A percentile compares a stretch with the other conserved stretches of the same genome.
Conservation (phyloP, 768 basidiomycete genomes). For the Symmetrospora coprosmae region DNA sequence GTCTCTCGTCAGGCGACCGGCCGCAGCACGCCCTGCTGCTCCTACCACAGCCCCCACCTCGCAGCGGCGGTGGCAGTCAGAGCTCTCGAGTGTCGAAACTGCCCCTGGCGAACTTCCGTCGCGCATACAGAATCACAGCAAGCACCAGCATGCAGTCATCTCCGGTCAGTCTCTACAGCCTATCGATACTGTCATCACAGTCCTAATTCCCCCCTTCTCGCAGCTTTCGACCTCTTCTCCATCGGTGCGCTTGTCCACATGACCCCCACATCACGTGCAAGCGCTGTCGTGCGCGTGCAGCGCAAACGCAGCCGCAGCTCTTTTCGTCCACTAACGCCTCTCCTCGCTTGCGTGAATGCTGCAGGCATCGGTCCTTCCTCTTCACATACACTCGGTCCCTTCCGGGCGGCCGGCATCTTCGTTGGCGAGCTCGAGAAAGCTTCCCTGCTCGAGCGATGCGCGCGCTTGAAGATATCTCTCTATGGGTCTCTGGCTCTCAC, state of each 20-base stretch:
- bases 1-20: no score
- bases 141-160: slow-evolving; percentile 41
- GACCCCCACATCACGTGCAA: no score
- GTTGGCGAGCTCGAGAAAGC: slow-evolving; percentile 58
- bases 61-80: no score
- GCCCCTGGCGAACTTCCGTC: no score
- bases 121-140: slow-evolving; percentile 16
- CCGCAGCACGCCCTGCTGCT: no score
- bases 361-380: slow-evolving; percentile 44
- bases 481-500: slow-evolving; percentile 51
- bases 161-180: slow-evolving; percentile 8
- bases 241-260: slow-evolving; percentile 40
- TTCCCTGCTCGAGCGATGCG: slow-evolving; percentile 53
- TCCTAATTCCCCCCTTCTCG: slow-evolving; percentile 46
- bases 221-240: slow-evolving; percentile 81
- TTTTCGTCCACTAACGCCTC: no score
- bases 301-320: no score
- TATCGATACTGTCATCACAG: background rate
- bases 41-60: no score
- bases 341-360: no score
- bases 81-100: no score
- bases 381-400: slow-evolving; percentile 62
- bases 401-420: slow-evolving; percentile 84
- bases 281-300: no score
- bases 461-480: slow-evolving; percentile 69